A percentile compares a stretch with the other conserved stretches of the same genome.
phyloP scores from a whole-genome alignment of 345 rosid genomes.

The Eucalyptus fibrosa region DNA sequence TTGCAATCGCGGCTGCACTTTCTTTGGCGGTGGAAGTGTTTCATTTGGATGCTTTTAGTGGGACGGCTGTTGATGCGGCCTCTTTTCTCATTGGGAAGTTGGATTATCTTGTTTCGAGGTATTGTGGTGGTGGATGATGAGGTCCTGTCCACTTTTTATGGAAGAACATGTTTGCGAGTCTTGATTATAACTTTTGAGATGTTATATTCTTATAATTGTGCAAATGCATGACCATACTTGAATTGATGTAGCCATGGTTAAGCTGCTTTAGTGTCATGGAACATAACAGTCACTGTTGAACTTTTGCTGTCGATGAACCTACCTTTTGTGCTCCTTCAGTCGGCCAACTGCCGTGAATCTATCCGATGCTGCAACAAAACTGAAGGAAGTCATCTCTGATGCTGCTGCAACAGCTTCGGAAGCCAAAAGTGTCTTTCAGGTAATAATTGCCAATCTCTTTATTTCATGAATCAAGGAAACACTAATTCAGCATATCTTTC shows the following conservation, averaged over 20 bases:
- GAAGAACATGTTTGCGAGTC: not conserved
- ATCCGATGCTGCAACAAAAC: conserved; percentile 79
- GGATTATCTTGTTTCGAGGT: conserved; percentile 84
- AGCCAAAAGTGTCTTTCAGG: conserved; percentile 44
- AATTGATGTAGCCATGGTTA: not conserved
- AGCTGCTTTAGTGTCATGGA: not conserved
- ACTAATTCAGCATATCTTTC: not conserved
- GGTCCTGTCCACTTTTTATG: not conserved
- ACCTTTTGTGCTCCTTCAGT: conserved; percentile 20
- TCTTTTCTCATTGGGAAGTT: conserved; percentile 34
- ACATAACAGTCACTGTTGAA: not conserved
- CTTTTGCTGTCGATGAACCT: not conserved
- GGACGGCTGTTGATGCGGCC: conserved; percentile 47
- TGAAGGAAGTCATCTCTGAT: conserved; percentile 41
- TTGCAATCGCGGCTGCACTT: conserved; percentile 89
- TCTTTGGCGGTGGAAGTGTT: conserved; percentile 84
- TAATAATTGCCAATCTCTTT: not conserved
- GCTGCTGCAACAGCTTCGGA: conserved; percentile 27
- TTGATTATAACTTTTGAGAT: not conserved
- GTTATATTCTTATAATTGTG: not conserved
- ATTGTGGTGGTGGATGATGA: not conserved
- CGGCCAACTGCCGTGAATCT: conserved; percentile 92
- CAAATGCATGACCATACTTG: not conserved
- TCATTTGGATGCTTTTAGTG: conserved; percentile 35
- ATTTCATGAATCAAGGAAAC: not conserved